Conservation (phyloP, 352 stramenopile genomes). For the Phytopythium boreale region DNA sequence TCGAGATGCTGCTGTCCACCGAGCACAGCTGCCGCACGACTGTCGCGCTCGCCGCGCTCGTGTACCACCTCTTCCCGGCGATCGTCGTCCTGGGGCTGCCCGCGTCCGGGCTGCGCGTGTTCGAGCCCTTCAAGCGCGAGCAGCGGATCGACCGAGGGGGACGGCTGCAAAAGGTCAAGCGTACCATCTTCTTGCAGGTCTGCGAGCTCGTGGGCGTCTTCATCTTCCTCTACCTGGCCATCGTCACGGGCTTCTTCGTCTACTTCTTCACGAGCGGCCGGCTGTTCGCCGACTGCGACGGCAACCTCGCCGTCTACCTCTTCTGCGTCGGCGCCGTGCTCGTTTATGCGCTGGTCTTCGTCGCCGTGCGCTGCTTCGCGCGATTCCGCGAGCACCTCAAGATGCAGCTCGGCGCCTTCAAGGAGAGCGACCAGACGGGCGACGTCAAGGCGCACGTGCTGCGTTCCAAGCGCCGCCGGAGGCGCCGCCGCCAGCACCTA, state of each 20-base stretch:
- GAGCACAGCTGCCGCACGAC: slow-evolving; percentile 45
- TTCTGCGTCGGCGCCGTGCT: slow-evolving; percentile 40
- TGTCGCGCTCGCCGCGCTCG: slow-evolving; percentile 50
- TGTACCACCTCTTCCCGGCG: slow-evolving; percentile 67
- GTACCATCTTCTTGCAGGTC: slow-evolving; percentile 70
- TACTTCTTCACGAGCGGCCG: slow-evolving; percentile 55
- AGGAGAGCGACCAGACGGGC: slow-evolving; percentile 77
- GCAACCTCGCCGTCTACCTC: slow-evolving; percentile 39
- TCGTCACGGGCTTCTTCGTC: slow-evolving; percentile 46
- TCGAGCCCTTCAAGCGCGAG: slow-evolving; percentile 74
- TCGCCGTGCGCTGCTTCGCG: slow-evolving; percentile 67
- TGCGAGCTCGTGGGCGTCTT: slow-evolving; percentile 65
- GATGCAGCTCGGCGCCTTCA: slow-evolving; percentile 82
- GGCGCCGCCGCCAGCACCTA: slow-evolving; percentile 29
- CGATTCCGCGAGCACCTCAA: slow-evolving; percentile 82
- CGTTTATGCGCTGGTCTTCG: slow-evolving; percentile 63
- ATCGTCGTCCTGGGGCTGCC: slow-evolving; percentile 64
- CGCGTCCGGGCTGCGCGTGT: slow-evolving; percentile 54
- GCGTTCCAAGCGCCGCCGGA: slow-evolving; percentile 49
- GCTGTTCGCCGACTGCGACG: slow-evolving; percentile 52
- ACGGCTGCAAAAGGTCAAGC: slow-evolving; percentile 73
- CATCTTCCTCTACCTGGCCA: slow-evolving; percentile 47
- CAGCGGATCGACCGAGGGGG: slow-evolving; percentile 54
- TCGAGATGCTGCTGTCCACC: slow-evolving; percentile 38
- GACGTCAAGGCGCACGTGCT: slow-evolving; percentile 71